These are phyloP conservation scores for Scytalidium sp. DNA, from an alignment of 2,329 filamentous ascomycete species.

Conservation along the genomic window DNA sequence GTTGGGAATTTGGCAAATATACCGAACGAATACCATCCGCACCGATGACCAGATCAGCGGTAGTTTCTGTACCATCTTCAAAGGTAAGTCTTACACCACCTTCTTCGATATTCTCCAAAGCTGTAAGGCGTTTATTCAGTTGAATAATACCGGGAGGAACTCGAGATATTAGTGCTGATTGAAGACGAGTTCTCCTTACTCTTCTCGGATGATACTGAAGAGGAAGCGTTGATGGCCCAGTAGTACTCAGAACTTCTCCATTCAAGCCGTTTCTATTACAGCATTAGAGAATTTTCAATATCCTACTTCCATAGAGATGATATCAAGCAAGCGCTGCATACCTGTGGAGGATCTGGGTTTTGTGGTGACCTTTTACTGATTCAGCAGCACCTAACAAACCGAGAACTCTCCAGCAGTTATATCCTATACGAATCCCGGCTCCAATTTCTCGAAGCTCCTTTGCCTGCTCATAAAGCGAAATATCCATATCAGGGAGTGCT, in stretches of 20 bases:
- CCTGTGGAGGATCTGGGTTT: constrained; percentile 28
- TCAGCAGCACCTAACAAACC: constrained; percentile 41
- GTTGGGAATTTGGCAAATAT: constrained; percentile 3
- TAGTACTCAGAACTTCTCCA: constrained; percentile 21
- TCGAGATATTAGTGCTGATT: constrained; percentile 44
- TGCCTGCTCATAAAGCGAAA: constrained; percentile 43
- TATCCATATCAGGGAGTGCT: constrained; percentile 35
- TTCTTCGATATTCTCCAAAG: constrained; percentile 33
- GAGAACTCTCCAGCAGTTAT: constrained; percentile 45
- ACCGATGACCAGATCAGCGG: constrained; percentile 44
- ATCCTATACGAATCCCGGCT: constrained; percentile 42
- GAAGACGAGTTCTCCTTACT: constrained; percentile 33
- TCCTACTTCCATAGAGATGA: neutral
- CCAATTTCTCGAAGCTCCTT: constrained; percentile 42
- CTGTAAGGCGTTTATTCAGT: constrained; percentile 40
- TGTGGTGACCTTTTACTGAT: constrained; percentile 32
- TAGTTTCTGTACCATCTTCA: constrained; percentile 39
- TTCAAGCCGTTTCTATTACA: constrained; percentile 28
- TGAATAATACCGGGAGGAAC: constrained; percentile 41
- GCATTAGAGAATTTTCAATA: neutral
- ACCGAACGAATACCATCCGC: constrained; percentile 52
- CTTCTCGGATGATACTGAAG: constrained; percentile 21
- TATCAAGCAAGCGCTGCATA: constrained; percentile 10
- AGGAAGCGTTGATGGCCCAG: constrained; percentile 3
- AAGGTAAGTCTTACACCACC: constrained; percentile 41